phyloP scores from a whole-genome alignment of 139 green algal genomes.

The Ulvella scutata region DNA sequence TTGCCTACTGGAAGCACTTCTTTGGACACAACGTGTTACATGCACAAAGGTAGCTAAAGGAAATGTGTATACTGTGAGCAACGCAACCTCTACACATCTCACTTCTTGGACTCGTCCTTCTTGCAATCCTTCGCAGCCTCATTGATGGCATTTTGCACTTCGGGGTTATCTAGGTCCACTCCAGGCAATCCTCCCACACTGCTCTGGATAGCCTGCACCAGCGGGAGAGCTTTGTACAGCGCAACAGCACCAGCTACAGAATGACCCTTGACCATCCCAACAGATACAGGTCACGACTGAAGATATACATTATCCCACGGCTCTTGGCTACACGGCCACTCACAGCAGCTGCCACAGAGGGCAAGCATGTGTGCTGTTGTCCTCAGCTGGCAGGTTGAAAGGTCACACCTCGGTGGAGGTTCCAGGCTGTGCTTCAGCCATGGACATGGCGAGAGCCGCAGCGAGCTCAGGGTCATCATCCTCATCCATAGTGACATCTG shows the following conservation, averaged over 20 bases:
- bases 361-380: too few relatives aligned
- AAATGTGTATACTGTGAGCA: too few relatives aligned
- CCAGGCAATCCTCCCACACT: neutral
- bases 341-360: too few relatives aligned
- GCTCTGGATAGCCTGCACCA: neutral
- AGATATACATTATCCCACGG: too few relatives aligned
- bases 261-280: neutral
- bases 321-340: too few relatives aligned
- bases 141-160: neutral
- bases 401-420: too few relatives aligned
- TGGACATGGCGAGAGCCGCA: neutral
- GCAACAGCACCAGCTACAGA: neutral
- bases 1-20: too few relatives aligned
- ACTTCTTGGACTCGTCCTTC: neutral
- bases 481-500: neutral
- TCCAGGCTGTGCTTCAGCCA: too few relatives aligned
- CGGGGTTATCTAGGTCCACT: neutral
- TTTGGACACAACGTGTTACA: too few relatives aligned
- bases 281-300: too few relatives aligned
- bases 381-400: too few relatives aligned
- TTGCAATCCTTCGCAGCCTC: neutral
- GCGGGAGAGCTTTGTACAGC: neutral
- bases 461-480: neutral
- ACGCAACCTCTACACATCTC: neutral
- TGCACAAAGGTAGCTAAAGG: too few relatives aligned